phyloP scores from a whole-genome alignment of 345 rosid species.

The Diplotaxis tenuifolia region DNA sequence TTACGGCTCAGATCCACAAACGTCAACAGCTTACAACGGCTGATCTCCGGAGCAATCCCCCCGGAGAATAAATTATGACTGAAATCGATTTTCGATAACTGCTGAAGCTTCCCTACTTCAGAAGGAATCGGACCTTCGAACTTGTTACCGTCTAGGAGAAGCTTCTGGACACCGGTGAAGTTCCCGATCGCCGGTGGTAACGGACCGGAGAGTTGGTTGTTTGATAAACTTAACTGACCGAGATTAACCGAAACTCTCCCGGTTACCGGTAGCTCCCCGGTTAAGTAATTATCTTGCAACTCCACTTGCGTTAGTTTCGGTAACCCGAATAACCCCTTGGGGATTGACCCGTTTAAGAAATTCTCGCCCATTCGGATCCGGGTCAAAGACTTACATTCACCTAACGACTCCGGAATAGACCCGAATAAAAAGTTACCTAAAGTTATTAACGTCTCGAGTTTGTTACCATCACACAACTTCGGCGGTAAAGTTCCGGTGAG shows the following conservation, averaged over 20 bases:
- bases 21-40: slow-evolving; percentile 74
- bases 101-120: slow-evolving; percentile 71
- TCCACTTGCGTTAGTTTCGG: slow-evolving; percentile 75
- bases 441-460: slow-evolving; percentile 66
- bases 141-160: slow-evolving; percentile 81
- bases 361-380: slow-evolving; percentile 92
- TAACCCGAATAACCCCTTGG: slow-evolving; percentile 70
- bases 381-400: slow-evolving; percentile 61
- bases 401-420: slow-evolving; percentile 70
- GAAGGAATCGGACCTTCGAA: slow-evolving; percentile 75
- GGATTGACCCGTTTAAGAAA: slow-evolving; percentile 80
- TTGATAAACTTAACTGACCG: slow-evolving; percentile 74
- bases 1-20: slow-evolving; percentile 83
- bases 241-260: slow-evolving; percentile 51
- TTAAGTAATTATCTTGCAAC: slow-evolving; percentile 62
- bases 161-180: slow-evolving; percentile 78
- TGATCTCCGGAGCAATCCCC: slow-evolving; percentile 57
- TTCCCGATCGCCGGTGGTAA: slow-evolving; percentile 72
- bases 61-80: slow-evolving; percentile 76
- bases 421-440: slow-evolving; percentile 73
- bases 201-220: slow-evolving; percentile 72
- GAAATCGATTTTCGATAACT: slow-evolving; percentile 78
- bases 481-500: slow-evolving; percentile 74
- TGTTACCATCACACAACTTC: slow-evolving; percentile 66
- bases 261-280: slow-evolving; percentile 61